Conservation (phyloP, 2,329 filamentous ascomycete genomes). For the Fusarium dlaminii region DNA sequence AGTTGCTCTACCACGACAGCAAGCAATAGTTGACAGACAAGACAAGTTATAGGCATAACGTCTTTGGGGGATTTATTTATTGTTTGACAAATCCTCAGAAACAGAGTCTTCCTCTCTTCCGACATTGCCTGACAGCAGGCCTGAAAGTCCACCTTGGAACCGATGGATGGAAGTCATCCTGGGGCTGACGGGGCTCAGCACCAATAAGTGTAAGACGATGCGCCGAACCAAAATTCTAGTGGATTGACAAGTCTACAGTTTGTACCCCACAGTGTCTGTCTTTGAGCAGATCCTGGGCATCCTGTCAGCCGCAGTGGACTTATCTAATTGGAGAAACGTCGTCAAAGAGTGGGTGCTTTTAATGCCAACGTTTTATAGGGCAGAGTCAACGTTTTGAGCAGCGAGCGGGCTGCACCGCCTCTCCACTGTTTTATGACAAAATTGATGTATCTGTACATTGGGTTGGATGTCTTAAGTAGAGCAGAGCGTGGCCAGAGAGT, state of each 20-base stretch:
- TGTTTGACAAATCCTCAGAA: not conserved
- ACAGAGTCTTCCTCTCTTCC: not conserved
- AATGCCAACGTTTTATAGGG: slow-evolving; percentile 32
- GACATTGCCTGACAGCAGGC: not conserved
- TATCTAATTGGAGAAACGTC: slow-evolving; percentile 14
- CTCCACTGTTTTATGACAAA: slow-evolving; percentile 12
- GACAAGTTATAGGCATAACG: not conserved
- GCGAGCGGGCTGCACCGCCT: slow-evolving; percentile 23
- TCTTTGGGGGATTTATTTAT: not conserved
- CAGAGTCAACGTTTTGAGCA: slow-evolving; percentile 14
- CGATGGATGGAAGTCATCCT: slow-evolving; percentile 2
- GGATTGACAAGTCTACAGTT: slow-evolving; percentile 4
- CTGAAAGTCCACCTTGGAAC: not conserved
- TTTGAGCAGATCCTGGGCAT: slow-evolving; percentile 5
- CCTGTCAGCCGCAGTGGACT: slow-evolving; percentile 31
- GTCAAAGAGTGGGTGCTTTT: slow-evolving; percentile 1
- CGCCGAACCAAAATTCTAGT: slow-evolving; percentile 6
- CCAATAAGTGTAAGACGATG: slow-evolving; percentile 25
- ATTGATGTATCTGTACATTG: not conserved
- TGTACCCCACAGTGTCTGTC: slow-evolving; percentile 15
- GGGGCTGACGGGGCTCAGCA: slow-evolving; percentile 33
- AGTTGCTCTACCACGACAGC: not conserved
- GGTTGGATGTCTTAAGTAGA: not conserved
- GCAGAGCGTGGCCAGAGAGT: not conserved
- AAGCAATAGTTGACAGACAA: not conserved